Evolutionary conservation across 2,329 filamentous ascomycete genomes (phyloP), one percentile per base, ranked within the genome.

Genomic region (Aspergillus sp.): DNA sequence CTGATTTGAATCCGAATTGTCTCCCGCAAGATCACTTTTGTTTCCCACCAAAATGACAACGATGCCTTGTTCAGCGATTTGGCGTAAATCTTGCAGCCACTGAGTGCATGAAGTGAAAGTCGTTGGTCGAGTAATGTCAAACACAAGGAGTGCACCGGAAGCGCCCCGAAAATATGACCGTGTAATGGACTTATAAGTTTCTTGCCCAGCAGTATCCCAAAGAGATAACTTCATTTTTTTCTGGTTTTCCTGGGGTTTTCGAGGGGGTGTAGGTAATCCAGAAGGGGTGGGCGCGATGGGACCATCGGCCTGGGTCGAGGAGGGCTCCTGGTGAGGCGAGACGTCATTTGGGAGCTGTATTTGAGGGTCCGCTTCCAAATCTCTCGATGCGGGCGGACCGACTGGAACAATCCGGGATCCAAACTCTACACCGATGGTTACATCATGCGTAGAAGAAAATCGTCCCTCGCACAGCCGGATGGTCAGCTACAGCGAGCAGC

Each of bases 151-250:
- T 5, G 88, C 88, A 33, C 88, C 88, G 0, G 83, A 86, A 40
- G 88, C 87, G 68, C 92, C 93, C 53, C 93, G 89, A 77, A 96
- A 96, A 79, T 97, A 97, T 61, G 90, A 95, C 55, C 93, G 84
- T 8, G 93, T 98, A 58, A 98, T 95, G 45, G 90, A 93, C 75
- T 97, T 97, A 81, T 98, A 98, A 12, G 92, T 96, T 79, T 98
- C 93, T 75, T 98, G 93, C 25, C 93, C 93, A 15, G 93, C 93
- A 1, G 93, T 98, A 72, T 97, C 93, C 93, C 93, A 98, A 11
- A 98, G 81, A 45, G 88, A 91, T 5, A 96, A 84, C 77, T 96
- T 96, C 92, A 96, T 96, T 78, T 93, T 89, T 86, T 85, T 85
- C 66, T 86, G 84, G 44, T 66, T 64, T 40, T 72, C 68, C 63